phyloP scores from a whole-genome alignment of 176 grass and related monocot species.

The Tuctoria greenei region DNA sequence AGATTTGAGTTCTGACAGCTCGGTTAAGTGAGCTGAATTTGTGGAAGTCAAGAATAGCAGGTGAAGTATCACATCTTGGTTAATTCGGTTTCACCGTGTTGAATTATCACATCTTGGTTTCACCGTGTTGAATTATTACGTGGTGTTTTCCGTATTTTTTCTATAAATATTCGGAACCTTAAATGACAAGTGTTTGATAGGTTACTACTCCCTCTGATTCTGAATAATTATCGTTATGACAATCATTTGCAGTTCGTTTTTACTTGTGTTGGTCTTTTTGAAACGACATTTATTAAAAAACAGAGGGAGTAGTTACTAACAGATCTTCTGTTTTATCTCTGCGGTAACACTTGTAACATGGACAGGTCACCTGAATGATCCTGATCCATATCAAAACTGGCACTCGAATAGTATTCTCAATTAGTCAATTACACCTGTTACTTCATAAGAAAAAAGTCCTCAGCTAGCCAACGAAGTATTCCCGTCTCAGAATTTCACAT shows the following conservation, averaged over 20 bases:
- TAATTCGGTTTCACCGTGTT: not conserved
- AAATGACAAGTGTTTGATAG: not conserved
- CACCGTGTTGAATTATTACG: not conserved
- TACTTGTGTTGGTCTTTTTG: no score
- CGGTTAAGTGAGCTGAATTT: not conserved
- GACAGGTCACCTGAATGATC: slow-evolving; percentile 18
- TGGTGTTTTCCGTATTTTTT: not conserved
- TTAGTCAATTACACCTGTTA: slow-evolving; percentile 8
- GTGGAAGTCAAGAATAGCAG: not conserved
- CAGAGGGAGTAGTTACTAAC: not conserved
- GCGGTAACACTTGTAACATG: no score
- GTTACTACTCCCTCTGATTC: no score
- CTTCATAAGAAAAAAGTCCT: slow-evolving; percentile 12
- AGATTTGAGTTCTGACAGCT: not conserved
- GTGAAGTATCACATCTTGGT: not conserved
- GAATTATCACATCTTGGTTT: not conserved
- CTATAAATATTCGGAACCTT: not conserved
- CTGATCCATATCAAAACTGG: not conserved
- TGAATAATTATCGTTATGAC: no score
- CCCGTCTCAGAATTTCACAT: not conserved
- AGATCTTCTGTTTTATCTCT: no score
- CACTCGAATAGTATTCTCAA: not conserved
- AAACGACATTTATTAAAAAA: no score
- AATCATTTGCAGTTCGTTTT: no score
- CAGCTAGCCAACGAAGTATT: slow-evolving; percentile 10